Evolutionary conservation across 2,329 filamentous ascomycete genomes (phyloP), one percentile per base, ranked within the genome.

Genomic region (Chrysoporthe deuterocubensis): DNA sequence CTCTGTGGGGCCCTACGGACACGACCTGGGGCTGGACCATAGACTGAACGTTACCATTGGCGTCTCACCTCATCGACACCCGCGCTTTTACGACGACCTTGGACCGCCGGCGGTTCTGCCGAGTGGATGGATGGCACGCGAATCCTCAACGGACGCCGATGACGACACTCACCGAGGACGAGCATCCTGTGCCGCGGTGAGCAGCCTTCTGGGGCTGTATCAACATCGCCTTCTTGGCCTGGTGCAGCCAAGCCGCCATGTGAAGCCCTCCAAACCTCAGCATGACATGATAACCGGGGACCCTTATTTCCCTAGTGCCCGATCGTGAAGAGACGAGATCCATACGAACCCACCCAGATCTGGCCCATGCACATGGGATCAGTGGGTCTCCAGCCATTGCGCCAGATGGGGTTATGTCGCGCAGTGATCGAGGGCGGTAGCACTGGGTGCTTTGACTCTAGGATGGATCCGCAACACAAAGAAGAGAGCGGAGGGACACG

Each of bases 51-150:
- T 8, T n/a, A 21, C 54, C 14, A 18, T 13, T 57, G 54, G 32
- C 54, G 34, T n/a, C 54, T 57, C 16, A 57, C 54, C 16, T 57
- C 34, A 57, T 57, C 54, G 40, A 9, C 54, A 16, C 18, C 54
- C 32, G 54, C 32, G 18, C 54, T 37, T 21, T 57, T 18, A 14
- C 5, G 44, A 14, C 5, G 44, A 46, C 44, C 44, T 46, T 1
- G 44, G 44, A 46, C 44, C 18, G 44, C 18, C 7, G 14, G 44
- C 44, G 44, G 8, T 13, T 46, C 44, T 46, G 13, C 18, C 44
- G 44, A 46, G 11, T 46, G 8, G 6, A 18, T 13, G 18, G 44
- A 46, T 4, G 44, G 14, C 8, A 14, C 44, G 4, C 14, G 18
- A 14, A 5, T 46, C 11, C 11, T 13, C 18, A 14, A 18, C 14